Evolutionary conservation across 495 filamentous ascomycete species (phyloP), one percentile per base, ranked within the genome.

Genomic region (Lasiosphaeriaceae sp.): DNA sequence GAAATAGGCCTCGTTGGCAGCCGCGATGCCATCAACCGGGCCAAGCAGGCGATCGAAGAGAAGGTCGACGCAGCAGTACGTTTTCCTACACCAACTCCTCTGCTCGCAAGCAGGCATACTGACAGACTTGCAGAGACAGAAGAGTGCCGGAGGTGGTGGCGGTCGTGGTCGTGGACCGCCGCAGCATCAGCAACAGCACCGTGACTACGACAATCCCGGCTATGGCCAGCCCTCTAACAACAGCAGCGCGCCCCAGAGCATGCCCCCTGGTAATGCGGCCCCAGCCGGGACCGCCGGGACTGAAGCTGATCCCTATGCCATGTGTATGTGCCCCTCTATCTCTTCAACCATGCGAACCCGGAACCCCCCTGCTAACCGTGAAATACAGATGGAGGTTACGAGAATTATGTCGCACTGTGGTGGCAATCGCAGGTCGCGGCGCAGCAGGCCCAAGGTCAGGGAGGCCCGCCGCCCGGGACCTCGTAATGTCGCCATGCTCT

Each of bases 61-160:
- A 94, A 94, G 73, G 90, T 93, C n/a, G 87, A 92, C 52, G 83
- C 86, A 55, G 90, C 89, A 57, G 88, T 90, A 81, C 72, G 79
- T 66, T 20, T 73, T 35, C 46, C n/a, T n/a, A n/a, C 21, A 21
- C 34, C 9, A 14, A 43, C 39, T 43, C 1, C 14, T 17, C 1
- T 16, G 17, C 55, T 44, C 20, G 44, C 45, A 22, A 20, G 3
- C 16, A 9, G 31, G 16, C 37, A 29, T 54, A 52, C 67, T 78
- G 60, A 75, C 69, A 14, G 52, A 46, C 53, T 50, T 22, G 14
- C 59, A 80, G 72, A 65, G 72, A 52, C 84, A 82, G 65, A 83
- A 78, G 73, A 80, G 70, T 66, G 77, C 72, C 62, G 74, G 75
- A 44, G 73, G 75, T 52, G 71, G 73, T 45, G 70, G 77, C 52